phyloP scores from a whole-genome alignment of 345 rosid species.

The Microthlaspi erraticum region DNA sequence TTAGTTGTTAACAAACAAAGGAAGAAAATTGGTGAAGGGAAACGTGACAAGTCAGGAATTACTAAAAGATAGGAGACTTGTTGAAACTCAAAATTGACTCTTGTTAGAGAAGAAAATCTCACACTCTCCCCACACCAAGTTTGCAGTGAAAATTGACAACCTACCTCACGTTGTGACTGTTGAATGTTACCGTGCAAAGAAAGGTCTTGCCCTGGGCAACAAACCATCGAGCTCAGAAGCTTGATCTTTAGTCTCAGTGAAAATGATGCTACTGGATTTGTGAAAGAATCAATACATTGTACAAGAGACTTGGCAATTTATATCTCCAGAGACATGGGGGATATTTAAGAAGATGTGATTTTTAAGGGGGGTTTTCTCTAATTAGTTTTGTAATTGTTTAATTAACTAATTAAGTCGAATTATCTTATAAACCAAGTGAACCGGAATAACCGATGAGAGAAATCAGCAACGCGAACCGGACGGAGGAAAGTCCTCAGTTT shows the following conservation, averaged over 20 bases:
- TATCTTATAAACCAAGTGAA: not conserved
- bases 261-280: conserved; percentile 77
- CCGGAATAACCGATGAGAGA: conserved; percentile 12
- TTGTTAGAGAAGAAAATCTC: not conserved
- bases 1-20: too few relatives aligned
- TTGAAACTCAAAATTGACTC: too few relatives aligned
- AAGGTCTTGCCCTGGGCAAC: conserved; percentile 85
- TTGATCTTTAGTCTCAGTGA: conserved; percentile 84
- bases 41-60: too few relatives aligned
- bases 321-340: not conserved
- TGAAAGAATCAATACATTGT: not conserved
- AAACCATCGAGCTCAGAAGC: conserved; percentile 89
- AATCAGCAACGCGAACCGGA: too few relatives aligned
- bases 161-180: conserved; percentile 92
- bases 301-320: conserved; percentile 7
- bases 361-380: too few relatives aligned
- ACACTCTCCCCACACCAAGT: not conserved
- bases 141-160: not conserved
- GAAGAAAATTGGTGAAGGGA: too few relatives aligned
- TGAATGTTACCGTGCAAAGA: conserved; percentile 96
- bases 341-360: too few relatives aligned
- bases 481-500: not conserved
- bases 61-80: too few relatives aligned
- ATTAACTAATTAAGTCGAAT: too few relatives aligned
- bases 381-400: too few relatives aligned